Conservation (phyloP, 1,284 basidiomycete genomes). For the Erythrobasidium hasegawianum region DNA sequence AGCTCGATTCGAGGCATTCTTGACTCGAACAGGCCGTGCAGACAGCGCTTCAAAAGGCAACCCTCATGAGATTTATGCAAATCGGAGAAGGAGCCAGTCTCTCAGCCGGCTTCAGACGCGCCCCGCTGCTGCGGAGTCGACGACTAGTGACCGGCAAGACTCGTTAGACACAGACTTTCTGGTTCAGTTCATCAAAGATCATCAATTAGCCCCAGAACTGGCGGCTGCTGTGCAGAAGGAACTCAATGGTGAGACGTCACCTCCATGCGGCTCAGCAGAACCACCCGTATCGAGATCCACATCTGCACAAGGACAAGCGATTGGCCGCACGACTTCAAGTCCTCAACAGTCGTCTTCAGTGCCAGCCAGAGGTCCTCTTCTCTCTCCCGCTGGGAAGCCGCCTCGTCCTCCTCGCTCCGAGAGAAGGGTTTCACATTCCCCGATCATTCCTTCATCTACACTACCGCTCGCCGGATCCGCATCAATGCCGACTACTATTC, state of each 20-base stretch:
- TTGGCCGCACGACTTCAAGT: neutral
- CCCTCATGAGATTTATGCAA: neutral
- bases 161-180: constrained; percentile 20
- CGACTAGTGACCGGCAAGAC: neutral
- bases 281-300: neutral
- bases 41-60: neutral
- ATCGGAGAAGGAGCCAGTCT: neutral
- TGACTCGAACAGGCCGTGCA: neutral
- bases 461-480: neutral
- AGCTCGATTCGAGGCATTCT: constrained; percentile 10
- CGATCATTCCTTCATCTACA: neutral
- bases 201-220: constrained; percentile 17
- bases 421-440: neutral
- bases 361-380: neutral
- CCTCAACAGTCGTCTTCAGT: neutral
- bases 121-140: neutral
- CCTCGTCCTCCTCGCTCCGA: constrained; percentile 1
- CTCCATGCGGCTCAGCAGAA: neutral
- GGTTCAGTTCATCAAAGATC: constrained; percentile 11
- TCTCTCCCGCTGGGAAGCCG: neutral
- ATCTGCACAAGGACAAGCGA: neutral
- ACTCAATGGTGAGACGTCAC: neutral
- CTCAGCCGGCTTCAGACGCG: neutral
- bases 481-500: too few relatives aligned
- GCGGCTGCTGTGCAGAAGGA: neutral